Evolutionary conservation across 495 filamentous ascomycete genomes (phyloP), one percentile per base, ranked within the genome.

Genomic region (Xylaria scruposa): DNA sequence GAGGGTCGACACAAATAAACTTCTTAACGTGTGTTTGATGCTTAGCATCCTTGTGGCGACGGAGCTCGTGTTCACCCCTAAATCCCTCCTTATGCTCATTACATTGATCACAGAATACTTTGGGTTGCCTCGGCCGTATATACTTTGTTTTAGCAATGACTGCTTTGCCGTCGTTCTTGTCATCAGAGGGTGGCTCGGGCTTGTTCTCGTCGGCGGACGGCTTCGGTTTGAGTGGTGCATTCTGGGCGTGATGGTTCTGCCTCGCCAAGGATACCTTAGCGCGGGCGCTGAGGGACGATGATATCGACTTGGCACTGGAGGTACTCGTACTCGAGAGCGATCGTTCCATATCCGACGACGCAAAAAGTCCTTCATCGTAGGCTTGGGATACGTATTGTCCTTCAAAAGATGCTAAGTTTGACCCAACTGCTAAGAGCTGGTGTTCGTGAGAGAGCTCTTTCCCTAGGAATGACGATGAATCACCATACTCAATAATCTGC

Each of bases 21-120:
- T 93, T 93, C 77, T 91, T 94, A 71, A 92, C 89, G 24, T 87
- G 82, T n/a, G 76, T 68, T 17, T 90, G 88, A 76, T 99, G 96
- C 51, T 92, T 91, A 40, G 93, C 91, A 53, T 94, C 91, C 72
- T 89, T 88, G 76, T 99, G 96, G 36, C 95, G 90, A 15, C 92
- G 90, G 42, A 98, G 90, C 77, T 99, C 96, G 77, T 98, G 96
- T 33, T 97, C 93, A 47, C 96, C 96, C 24, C 96, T 91, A 80
- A 97, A 99, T 21, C 95, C 95, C 2, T 94, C 90, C 0, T 91
- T 93, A 63, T 93, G 88, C 56, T 92, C 90, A 58, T 89, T 89
- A 80, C 95, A 98, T 49, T 89, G 81, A 12, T 79, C 79, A 77
- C 95, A 98, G 69, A 86, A 86, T 56, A 95, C 90, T 75, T 95